Evolutionary conservation across 331 rosid species (phyloP).

Genomic region (Pyrus hybrid): DNA sequence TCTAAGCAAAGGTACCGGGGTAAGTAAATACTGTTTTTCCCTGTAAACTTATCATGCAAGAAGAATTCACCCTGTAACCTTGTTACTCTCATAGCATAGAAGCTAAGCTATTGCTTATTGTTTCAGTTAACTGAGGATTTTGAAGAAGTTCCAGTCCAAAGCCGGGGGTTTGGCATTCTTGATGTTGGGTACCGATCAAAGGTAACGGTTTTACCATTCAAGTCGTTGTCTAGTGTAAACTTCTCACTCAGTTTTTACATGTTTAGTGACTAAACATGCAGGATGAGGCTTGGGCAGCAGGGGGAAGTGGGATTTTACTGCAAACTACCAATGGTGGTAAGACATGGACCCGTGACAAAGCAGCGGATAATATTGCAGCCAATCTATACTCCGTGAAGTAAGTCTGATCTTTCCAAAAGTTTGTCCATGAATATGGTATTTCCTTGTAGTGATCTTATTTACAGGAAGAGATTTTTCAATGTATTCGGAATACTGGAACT

Average conservation of each 20-base stretch:
- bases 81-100: slow-evolving; percentile 14
- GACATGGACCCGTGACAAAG: slow-evolving; percentile 94
- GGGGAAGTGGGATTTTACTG: slow-evolving; percentile 90
- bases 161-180: slow-evolving; percentile 95
- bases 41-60: neutral
- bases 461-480: neutral
- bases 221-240: neutral
- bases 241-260: neutral
- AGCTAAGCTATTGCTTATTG: slow-evolving; percentile 8
- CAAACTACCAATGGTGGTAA: slow-evolving; percentile 90
- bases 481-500: neutral
- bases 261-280: slow-evolving; percentile 11
- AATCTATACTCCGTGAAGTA: slow-evolving; percentile 93
- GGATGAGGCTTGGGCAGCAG: slow-evolving; percentile 99
- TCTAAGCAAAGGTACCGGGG: slow-evolving; percentile 98
- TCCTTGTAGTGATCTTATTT: neutral
- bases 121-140: slow-evolving; percentile 87
- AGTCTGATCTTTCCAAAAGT: slow-evolving; percentile 25
- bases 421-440: neutral
- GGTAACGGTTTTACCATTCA: slow-evolving; percentile 28
- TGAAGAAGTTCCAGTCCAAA: slow-evolving; percentile 92
- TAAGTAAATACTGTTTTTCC: slow-evolving; percentile 23
- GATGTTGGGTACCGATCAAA: slow-evolving; percentile 92
- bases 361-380: slow-evolving; percentile 96
- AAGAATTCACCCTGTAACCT: slow-evolving; percentile 8